These are phyloP conservation scores for Clarireedia paspali DNA, from an alignment of 2,329 filamentous ascomycete genomes.

Conservation along the genomic window DNA sequence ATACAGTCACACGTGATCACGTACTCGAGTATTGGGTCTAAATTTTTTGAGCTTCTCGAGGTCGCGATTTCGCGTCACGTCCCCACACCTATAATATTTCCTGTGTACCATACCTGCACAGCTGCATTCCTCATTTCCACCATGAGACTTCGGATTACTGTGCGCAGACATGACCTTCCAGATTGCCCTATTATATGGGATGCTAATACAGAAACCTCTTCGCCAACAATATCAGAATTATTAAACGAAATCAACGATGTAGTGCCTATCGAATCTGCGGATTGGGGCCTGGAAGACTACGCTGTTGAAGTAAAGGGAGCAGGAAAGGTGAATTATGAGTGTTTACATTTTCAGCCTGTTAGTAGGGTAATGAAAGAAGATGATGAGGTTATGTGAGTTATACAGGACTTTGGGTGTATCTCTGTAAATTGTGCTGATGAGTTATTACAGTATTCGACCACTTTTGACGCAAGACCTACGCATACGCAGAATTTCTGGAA, in stretches of 20 bases:
- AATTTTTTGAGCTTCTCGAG: background rate
- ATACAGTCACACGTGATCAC: background rate
- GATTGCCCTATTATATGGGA: constrained; percentile 66
- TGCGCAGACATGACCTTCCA: constrained; percentile 68
- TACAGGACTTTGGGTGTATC: background rate
- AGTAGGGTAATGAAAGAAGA: constrained; percentile 67
- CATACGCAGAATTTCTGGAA: constrained; percentile 64
- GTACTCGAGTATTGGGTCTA: background rate
- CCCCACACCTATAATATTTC: constrained; percentile 1
- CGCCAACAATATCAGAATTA: constrained; percentile 65
- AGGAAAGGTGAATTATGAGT: constrained; percentile 65
- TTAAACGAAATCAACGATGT: constrained; percentile 72
- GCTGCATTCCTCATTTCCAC: constrained; percentile 9
- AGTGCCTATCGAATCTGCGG: constrained; percentile 68
- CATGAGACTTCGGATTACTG: constrained; percentile 66
- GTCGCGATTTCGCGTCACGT: background rate
- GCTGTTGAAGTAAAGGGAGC: constrained; percentile 61
- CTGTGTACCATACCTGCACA: background rate
- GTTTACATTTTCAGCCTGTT: constrained; percentile 75
- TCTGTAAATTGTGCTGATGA: constrained; percentile 5
- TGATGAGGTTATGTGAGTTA: constrained; percentile 69
- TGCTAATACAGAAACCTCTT: constrained; percentile 39
- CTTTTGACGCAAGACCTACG: constrained; percentile 68
- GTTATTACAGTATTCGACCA: constrained; percentile 59
- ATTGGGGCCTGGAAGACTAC: constrained; percentile 90